Base-by-base conservation (phyloP, 306 rosid genomes). In the Cicer chorassanicum region DNA sequence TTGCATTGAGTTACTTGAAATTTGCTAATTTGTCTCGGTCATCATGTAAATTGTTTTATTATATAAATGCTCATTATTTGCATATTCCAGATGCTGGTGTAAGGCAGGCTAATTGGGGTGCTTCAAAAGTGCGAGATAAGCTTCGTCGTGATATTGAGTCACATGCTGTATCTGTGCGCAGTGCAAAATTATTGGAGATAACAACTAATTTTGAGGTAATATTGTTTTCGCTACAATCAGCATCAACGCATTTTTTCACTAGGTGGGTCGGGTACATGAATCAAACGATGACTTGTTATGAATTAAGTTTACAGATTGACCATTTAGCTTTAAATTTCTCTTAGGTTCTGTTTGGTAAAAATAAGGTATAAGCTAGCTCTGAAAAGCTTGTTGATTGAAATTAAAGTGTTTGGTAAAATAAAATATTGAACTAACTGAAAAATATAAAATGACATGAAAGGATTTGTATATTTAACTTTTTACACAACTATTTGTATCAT, bases 81-180 rank as follows among this genome's bases (percentile, higher is more conserved):
- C n/a, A 48, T 55, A 54, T 66, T 80, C 40, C 85, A 93, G 98
- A 89, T 73, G 94, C 90, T 77, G 74, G 81, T 46, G 78, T 93
- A 55, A 69, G 76, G 71, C 89, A 82, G 72, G 90, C 88, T 62
- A 79, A 80, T 63, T 93, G 98, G 98, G 84, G 89, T 80, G 80
- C 92, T 54, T 87, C 85, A 5, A 91, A 80, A 84, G 73, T 82
- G 41, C 70, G 83, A 55, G 97, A 89, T 50, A 89, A 93, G 73
- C 91, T 93, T 84, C 60, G 3, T 36, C 96, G 90, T 66, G 94
- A 93, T 84, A 73, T 93, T 56, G 88, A 88, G 75, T 80, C 74
- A 16, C 96, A 93, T 84, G 82, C 82, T 63, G 79, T 78, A 19
- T 85, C 89, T 41, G 84, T 93, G 83, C 43, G 86, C 11, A 49